Base-by-base conservation (phyloP, 2,329 filamentous ascomycete species). In the Dactylella cylindrospora region DNA sequence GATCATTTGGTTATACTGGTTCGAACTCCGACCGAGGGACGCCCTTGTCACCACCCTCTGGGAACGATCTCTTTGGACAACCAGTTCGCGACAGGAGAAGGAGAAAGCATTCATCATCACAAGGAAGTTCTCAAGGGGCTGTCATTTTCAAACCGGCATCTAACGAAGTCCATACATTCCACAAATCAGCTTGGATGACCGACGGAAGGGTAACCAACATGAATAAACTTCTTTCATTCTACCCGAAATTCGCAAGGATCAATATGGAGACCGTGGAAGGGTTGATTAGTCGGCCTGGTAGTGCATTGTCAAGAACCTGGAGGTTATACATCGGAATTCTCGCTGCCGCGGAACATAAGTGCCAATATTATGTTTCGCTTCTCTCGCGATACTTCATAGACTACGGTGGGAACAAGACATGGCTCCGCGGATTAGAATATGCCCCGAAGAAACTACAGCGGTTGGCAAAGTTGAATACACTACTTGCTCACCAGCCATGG, bases 271-370 rank as follows among this genome's bases (percentile, higher is more conserved):
- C 65, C 12, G 54, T 64, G 28, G 60, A 66, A 20, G 52, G 66
- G 12, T 60, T 68, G 44, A 62, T 60, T 35, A 68, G 33, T 54
- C 44, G 19, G 32, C 46, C 66, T 12, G 66, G 65, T 7, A 66
- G 64, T 31, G 64, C 66, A 12, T 40, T 68, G 8, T 64, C 66
- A 6, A 57, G 66, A 17, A 60, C 51, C 13, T 68, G 66, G 66
- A 68, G 61, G 41, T 47, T 68, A 25, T 68, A 68, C n/a, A 54
- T 68, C n/a, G 66, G 66, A 19, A 66, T 68, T 35, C 49, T 68
- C 32, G 66, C 66, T 2, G 64, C 66, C 1, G 66, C 66, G 2
- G 66, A 68, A 44, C 66, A 67, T 32, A 68, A 66, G 36, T 68
- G 66, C 10, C 66, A 68, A 62, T 68, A 68, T 33, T 68, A 65